A percentile compares a stretch with the other conserved stretches of the same genome.
These are phyloP conservation scores for Termitomyces bulborhizus DNA, from an alignment of 768 basidiomycete genomes.

Conservation along the genomic window DNA sequence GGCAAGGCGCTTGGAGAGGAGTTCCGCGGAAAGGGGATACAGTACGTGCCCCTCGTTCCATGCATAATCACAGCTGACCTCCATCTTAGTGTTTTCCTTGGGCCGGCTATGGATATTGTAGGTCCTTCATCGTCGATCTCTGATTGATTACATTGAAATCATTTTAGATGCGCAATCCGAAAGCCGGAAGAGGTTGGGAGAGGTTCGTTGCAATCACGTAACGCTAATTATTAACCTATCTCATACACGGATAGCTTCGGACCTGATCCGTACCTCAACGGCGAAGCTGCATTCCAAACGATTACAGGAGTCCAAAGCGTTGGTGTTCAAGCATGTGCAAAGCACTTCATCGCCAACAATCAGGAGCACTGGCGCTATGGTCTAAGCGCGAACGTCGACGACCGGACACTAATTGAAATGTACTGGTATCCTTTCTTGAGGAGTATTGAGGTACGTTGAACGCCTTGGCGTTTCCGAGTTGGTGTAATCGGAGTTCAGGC, in stretches of 20 bases:
- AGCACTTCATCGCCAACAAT: slow-evolving; percentile 45
- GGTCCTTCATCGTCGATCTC: neutral
- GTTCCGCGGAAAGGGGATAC: slow-evolving; percentile 59
- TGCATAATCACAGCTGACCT: neutral
- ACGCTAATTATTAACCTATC: neutral
- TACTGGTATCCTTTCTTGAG: slow-evolving; percentile 47
- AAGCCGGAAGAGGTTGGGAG: slow-evolving; percentile 45
- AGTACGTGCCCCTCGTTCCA: slow-evolving; percentile 18
- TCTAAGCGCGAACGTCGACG: slow-evolving; percentile 40
- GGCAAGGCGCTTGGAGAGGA: slow-evolving; percentile 62
- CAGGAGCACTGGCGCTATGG: slow-evolving; percentile 51
- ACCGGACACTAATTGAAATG: slow-evolving; percentile 49
- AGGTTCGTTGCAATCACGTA: slow-evolving; percentile 18
- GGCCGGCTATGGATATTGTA: slow-evolving; percentile 52
- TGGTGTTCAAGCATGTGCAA: slow-evolving; percentile 58
- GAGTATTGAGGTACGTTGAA: slow-evolving; percentile 34
- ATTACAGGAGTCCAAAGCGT: slow-evolving; percentile 53
- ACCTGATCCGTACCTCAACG: slow-evolving; percentile 59
- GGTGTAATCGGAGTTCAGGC: slow-evolving; percentile 25
- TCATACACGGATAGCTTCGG: slow-evolving; percentile 31
- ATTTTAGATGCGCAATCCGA: slow-evolving; percentile 45
- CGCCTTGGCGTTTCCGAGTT: neutral
- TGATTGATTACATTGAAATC: neutral
- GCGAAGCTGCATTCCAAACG: slow-evolving; percentile 55
- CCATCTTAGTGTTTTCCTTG: slow-evolving; percentile 35